Conservation (phyloP, 2,329 filamentous ascomycete genomes). For the Geosmithia putterillii region DNA sequence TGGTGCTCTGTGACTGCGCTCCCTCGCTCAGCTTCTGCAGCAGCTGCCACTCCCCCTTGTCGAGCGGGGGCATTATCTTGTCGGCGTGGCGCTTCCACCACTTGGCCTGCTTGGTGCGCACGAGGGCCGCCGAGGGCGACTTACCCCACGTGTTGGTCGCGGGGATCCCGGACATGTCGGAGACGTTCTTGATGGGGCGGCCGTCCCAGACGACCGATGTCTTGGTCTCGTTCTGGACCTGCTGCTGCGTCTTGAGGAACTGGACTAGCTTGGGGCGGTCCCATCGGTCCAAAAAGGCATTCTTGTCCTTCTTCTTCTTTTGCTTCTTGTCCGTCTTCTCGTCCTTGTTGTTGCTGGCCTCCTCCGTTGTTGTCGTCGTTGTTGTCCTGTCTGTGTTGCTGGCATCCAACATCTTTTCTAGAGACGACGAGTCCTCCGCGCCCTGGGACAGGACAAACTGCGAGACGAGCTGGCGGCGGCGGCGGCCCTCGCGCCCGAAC, state of each 20-base stretch:
- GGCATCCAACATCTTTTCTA: constrained; percentile 15
- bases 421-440: constrained; percentile 24
- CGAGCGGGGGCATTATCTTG: constrained; percentile 42
- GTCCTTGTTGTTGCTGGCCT: not conserved
- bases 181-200: constrained; percentile 11
- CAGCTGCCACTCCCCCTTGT: constrained; percentile 40
- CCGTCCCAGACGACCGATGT: constrained; percentile 12
- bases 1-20: constrained; percentile 13
- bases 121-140: constrained; percentile 22
- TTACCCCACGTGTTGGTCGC: constrained; percentile 35
- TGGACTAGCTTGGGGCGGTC: constrained; percentile 28
- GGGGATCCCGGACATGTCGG: constrained; percentile 24
- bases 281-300: constrained; percentile 34
- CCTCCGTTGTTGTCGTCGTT: not conserved
- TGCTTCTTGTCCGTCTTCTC: not conserved
- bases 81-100: constrained; percentile 34
- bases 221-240: constrained; percentile 10
- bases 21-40: constrained; percentile 34
- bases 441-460: constrained; percentile 21
- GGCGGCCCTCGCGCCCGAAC: constrained; percentile 40
- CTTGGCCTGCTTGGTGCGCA: constrained; percentile 27
- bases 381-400: not conserved
- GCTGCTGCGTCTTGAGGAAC: constrained; percentile 28
- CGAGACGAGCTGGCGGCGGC: constrained; percentile 33
- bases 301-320: constrained; percentile 1